Conservation (phyloP, 768 basidiomycete species). For the Amanita pallidorosea region DNA sequence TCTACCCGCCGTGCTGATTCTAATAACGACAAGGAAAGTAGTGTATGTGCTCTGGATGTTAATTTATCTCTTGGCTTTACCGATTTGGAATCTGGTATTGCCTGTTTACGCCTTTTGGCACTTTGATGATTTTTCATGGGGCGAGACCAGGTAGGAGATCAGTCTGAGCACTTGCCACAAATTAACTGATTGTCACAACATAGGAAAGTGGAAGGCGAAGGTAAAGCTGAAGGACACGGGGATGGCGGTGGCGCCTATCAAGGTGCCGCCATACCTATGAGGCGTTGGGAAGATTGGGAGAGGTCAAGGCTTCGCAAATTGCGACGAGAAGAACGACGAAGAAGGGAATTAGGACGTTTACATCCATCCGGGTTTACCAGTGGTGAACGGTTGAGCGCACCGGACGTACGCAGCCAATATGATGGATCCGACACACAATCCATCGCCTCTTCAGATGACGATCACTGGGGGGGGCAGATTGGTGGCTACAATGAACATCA, state of each 20-base stretch:
- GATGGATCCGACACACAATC: constrained; percentile 78
- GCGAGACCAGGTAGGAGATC: constrained; percentile 76
- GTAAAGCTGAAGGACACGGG: constrained; percentile 69
- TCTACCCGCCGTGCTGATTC: constrained; percentile 83
- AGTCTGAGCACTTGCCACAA: constrained; percentile 7
- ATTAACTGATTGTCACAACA: background rate
- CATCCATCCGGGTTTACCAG: constrained; percentile 59
- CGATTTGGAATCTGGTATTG: constrained; percentile 92
- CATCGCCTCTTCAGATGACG: constrained; percentile 81
- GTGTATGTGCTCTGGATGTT: constrained; percentile 99
- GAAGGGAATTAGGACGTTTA: constrained; percentile 70
- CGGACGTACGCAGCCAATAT: constrained; percentile 50
- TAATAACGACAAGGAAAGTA: constrained; percentile 90
- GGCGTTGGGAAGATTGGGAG: constrained; percentile 99
- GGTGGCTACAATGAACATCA: constrained; percentile 90
- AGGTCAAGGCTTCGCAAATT: constrained; percentile 87
- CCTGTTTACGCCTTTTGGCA: constrained; percentile 98
- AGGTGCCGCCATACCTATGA: constrained; percentile 67
- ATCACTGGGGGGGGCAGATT: constrained; percentile 93
- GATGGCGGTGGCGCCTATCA: constrained; percentile 41
- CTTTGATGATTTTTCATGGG: constrained; percentile 99
- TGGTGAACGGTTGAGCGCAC: constrained; percentile 50
- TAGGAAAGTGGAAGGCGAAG: constrained; percentile 94
- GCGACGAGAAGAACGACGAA: constrained; percentile 73
- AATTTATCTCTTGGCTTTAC: constrained; percentile 85